Percentiles rank a stretch among this genome's conserved stretches.
Evolutionary conservation across 352 stramenopile genomes (phyloP).

Genomic region (Phytophthora multivora): DNA sequence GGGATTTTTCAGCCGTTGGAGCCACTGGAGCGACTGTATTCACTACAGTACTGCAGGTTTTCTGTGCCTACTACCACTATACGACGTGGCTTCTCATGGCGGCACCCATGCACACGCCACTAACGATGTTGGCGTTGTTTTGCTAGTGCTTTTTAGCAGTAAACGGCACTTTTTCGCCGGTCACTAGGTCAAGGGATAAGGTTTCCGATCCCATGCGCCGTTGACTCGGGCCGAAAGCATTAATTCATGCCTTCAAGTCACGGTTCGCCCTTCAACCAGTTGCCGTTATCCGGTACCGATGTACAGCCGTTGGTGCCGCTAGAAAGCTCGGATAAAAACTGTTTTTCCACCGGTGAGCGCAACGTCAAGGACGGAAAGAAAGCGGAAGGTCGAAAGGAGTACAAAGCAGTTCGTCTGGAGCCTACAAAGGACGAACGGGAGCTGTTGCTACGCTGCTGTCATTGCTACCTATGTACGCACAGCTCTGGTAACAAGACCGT

Average conservation of each 20-base stretch:
- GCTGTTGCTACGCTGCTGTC: background rate
- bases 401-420: background rate
- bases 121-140: conserved; percentile 32
- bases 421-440: background rate
- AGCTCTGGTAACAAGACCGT: too few species aligned
- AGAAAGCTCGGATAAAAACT: conserved; percentile 2
- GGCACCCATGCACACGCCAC: conserved; percentile 17
- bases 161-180: conserved; percentile 28
- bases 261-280: conserved; percentile 7
- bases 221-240: conserved; percentile 13
- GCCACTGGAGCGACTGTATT: conserved; percentile 6
- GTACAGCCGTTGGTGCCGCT: conserved; percentile 17
- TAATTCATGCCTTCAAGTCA: background rate
- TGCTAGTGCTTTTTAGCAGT: conserved; percentile 1
- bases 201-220: conserved; percentile 16
- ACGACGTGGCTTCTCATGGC: conserved; percentile 25
- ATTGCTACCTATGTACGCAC: background rate
- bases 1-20: conserved; percentile 21
- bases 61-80: conserved; percentile 11
- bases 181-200: conserved; percentile 27
- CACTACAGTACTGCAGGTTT: conserved; percentile 1
- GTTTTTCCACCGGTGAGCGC: conserved; percentile 7
- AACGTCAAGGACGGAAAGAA: background rate
- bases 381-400: background rate
- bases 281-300: conserved; percentile 10